phyloP scores from a whole-genome alignment of 1,284 basidiomycete species.

The Pisolithus thermaeus region DNA sequence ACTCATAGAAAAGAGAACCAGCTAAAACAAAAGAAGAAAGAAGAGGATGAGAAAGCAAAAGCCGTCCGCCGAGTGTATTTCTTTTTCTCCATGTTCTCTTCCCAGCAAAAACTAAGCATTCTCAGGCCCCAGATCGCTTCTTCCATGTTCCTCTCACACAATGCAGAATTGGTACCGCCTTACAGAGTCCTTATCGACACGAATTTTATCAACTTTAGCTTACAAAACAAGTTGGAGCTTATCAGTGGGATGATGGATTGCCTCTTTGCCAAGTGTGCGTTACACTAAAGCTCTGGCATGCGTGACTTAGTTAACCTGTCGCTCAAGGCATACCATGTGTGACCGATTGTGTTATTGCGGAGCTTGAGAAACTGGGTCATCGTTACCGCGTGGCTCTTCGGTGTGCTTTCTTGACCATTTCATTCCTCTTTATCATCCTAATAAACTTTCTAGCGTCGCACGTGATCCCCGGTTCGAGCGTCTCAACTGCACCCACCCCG shows the following conservation, averaged over 20 bases:
- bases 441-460: constrained; percentile 62
- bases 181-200: constrained; percentile 98
- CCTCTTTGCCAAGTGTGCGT: constrained; percentile 92
- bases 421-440: background rate
- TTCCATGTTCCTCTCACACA: constrained; percentile 93
- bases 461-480: constrained; percentile 97
- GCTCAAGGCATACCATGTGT: constrained; percentile 90
- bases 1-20: constrained; percentile 71
- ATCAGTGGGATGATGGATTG: constrained; percentile 99
- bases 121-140: constrained; percentile 76
- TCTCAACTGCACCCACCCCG: constrained; percentile 85
- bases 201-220: constrained; percentile 98
- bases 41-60: constrained; percentile 68
- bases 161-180: constrained; percentile 92
- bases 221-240: constrained; percentile 98
- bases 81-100: constrained; percentile 8
- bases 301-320: constrained; percentile 1
- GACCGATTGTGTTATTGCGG: constrained; percentile 97
- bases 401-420: constrained; percentile 37
- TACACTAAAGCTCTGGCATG: background rate
- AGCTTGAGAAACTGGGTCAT: constrained; percentile 95
- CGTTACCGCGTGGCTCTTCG: constrained; percentile 92
- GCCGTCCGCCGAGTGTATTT: constrained; percentile 68
- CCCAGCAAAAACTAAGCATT: constrained; percentile 1
- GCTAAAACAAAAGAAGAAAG: constrained; percentile 71